Base-by-base conservation (phyloP, 2,329 filamentous ascomycete genomes). In the Fusarium setosum region DNA sequence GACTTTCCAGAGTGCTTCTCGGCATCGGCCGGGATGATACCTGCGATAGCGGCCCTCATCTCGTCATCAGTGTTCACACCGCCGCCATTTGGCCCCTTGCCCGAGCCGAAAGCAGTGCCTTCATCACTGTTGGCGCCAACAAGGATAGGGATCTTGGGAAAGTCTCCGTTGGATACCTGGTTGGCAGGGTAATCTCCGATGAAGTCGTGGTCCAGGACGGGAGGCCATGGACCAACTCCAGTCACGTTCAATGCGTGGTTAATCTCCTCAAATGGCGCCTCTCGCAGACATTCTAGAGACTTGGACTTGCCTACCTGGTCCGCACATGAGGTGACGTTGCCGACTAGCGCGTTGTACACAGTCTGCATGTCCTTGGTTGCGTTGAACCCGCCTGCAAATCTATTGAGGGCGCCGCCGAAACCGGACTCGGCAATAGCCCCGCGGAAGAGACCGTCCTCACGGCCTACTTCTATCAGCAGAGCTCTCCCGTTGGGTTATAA, bases 361-460 rank as follows among this genome's bases (percentile, higher is more conserved):
- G 21, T 40, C 40, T 79, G 74, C 59, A 71, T 70, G 6, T 54
- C 34, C 6, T 40, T 42, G 12, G 72, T 76, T n/a, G 69, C 65
- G 47, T 76, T 77, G 21, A 74, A 63, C 13, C 71, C 70, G 13
- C 74, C 72, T 8, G 63, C 58, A 32, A 67, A 71, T 47, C 75
- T 63, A 4, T 59, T 53, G 10, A 79, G 71, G 21, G 73, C 68
- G 6, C 72, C 73, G 2, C 76, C 75, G 26, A 79, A 80, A 8
- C 83, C 83, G 13, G 82, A 86, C 63, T 88, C 71, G 34, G 78
- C 78, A 17, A 86, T 85, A 2, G 77, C 84, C 6, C 70, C 81
- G 5, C 81, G 77, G 69, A 88, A 88, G 1, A 88, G 78, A 1
- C 77, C 76, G 54, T 87, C 83, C 47, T 86, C 78, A 18, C 83